Evolutionary conservation across 768 basidiomycete species (phyloP).

Genomic region (Sporobolomyces phaffii): DNA sequence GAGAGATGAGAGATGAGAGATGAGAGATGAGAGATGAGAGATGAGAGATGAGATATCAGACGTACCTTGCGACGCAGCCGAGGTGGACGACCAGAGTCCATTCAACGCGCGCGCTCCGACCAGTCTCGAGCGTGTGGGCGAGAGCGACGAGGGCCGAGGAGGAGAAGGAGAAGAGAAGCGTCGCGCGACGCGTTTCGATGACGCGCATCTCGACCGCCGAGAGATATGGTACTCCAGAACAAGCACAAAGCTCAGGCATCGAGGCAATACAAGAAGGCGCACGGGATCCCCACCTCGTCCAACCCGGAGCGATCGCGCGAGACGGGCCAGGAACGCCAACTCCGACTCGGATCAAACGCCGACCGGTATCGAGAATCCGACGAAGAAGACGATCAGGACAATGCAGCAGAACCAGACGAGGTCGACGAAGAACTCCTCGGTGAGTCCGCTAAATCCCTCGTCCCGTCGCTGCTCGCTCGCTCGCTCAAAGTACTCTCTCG

Average conservation of each 20-base stretch:
- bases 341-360: constrained; percentile 18
- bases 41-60: not conserved
- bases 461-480: not conserved
- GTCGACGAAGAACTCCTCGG: not conserved
- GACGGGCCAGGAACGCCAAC: constrained; percentile 5
- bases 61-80: constrained; percentile 17
- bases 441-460: not conserved
- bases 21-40: not conserved
- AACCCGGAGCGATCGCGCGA: not conserved
- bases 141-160: not conserved
- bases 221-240: constrained; percentile 24
- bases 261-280: constrained; percentile 6
- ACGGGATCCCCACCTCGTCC: not conserved
- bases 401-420: not conserved
- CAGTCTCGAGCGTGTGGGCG: not conserved
- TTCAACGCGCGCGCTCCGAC: not conserved
- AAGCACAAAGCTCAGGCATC: constrained; percentile 1
- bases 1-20: not conserved
- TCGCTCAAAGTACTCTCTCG: rapidly evolving
- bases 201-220: not conserved
- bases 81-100: constrained; percentile 1
- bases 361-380: constrained; percentile 22
- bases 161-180: not conserved
- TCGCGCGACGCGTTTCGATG: too few species aligned
- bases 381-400: not conserved